A percentile compares a stretch with the other conserved stretches of the same genome.
Conservation (phyloP, 768 basidiomycete genomes). For the Rhodotorula sphaerocarpa region DNA sequence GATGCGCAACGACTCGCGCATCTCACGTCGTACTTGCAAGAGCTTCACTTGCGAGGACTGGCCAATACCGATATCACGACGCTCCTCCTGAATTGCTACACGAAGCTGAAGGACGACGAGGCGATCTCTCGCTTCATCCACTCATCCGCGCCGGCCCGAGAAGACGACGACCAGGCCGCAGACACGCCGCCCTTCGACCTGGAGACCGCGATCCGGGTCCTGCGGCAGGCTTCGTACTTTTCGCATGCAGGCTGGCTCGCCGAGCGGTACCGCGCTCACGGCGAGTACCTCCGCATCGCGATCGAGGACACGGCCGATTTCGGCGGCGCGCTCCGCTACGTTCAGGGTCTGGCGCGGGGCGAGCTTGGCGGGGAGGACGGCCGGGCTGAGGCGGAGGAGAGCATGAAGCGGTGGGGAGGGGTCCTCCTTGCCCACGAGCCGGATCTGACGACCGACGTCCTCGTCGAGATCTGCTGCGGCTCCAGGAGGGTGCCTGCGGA, state of each 20-base stretch:
- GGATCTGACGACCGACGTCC: constrained; percentile 75
- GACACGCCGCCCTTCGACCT: constrained; percentile 85
- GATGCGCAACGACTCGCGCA: constrained; percentile 94
- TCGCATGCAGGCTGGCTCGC: constrained; percentile 91
- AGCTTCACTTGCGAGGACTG: constrained; percentile 76
- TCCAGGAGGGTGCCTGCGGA: too few relatives aligned
- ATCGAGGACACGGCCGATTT: constrained; percentile 85
- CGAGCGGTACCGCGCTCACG: constrained; percentile 78
- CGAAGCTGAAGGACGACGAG: constrained; percentile 83
- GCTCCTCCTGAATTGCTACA: constrained; percentile 90
- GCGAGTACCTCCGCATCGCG: constrained; percentile 86
- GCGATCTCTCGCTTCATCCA: constrained; percentile 88
- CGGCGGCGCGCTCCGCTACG: constrained; percentile 68
- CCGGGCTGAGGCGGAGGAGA: constrained; percentile 6
- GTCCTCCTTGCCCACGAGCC: constrained; percentile 72
- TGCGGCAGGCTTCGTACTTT: constrained; percentile 91
- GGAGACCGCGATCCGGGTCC: constrained; percentile 92
- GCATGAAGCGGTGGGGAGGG: constrained; percentile 54
- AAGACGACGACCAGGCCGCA: background rate
- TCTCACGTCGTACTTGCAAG: constrained; percentile 90
- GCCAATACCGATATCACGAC: constrained; percentile 97
- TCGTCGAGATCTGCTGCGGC: constrained; percentile 84
- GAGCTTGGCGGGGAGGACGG: constrained; percentile 40
- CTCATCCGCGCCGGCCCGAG: constrained; percentile 43
- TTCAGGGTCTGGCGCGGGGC: constrained; percentile 60